Percentiles rank a stretch among this genome's conserved stretches.
phyloP scores from a whole-genome alignment of 2,329 filamentous ascomycete genomes.

The Epichloe elymi region DNA sequence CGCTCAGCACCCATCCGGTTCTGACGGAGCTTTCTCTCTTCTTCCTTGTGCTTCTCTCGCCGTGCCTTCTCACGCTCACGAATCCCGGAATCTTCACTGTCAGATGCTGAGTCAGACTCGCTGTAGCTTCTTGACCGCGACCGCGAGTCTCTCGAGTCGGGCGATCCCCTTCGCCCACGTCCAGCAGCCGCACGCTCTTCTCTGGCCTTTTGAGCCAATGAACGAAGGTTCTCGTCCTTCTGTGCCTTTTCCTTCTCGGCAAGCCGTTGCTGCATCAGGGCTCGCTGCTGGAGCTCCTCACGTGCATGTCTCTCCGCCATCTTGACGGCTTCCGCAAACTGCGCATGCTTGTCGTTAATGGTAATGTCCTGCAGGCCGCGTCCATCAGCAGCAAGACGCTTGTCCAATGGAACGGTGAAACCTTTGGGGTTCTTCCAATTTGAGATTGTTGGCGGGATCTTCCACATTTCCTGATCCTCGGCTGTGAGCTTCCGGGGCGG shows the following conservation, averaged over 20 bases:
- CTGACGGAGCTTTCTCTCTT: slow-evolving; percentile 81
- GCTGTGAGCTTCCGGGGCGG: slow-evolving; percentile 90
- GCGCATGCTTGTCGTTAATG: slow-evolving; percentile 97
- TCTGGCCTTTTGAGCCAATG: slow-evolving; percentile 80
- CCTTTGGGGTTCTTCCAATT: slow-evolving; percentile 99
- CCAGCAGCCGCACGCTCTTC: slow-evolving; percentile 55
- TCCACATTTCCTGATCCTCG: slow-evolving; percentile 95
- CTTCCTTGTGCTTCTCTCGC: slow-evolving; percentile 64
- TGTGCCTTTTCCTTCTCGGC: slow-evolving; percentile 93
- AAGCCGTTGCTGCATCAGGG: slow-evolving; percentile 87
- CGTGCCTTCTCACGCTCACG: slow-evolving; percentile 67
- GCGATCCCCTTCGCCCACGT: slow-evolving; percentile 27
- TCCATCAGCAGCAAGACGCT: slow-evolving; percentile 86
- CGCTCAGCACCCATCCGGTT: slow-evolving; percentile 92
- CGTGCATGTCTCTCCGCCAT: slow-evolving; percentile 89
- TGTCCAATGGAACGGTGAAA: slow-evolving; percentile 91
- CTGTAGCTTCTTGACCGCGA: slow-evolving; percentile 36
- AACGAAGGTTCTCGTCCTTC: slow-evolving; percentile 84
- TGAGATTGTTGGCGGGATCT: slow-evolving; percentile 71
- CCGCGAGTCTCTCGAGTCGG: slow-evolving; percentile 26
- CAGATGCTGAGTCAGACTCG: slow-evolving; percentile 34
- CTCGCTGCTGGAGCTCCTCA: slow-evolving; percentile 86
- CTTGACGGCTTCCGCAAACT: slow-evolving; percentile 87
- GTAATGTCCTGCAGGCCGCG: slow-evolving; percentile 83
- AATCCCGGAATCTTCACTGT: slow-evolving; percentile 54